phyloP scores from a whole-genome alignment of 2,329 filamentous ascomycete genomes.

The Aspergillus pseudoterreus region DNA sequence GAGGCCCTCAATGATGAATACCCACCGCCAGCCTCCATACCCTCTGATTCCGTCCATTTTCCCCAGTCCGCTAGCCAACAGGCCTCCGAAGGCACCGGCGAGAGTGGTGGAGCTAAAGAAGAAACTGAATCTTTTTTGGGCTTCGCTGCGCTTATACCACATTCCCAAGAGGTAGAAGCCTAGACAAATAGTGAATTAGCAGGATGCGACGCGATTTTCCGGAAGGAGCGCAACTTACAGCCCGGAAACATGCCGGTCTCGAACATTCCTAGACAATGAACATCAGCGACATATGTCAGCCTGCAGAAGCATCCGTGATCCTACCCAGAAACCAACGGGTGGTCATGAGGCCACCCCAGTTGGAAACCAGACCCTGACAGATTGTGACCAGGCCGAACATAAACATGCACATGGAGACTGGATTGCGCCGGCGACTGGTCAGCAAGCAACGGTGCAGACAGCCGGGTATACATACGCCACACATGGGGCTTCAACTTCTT shows the following conservation, averaged over 20 bases:
- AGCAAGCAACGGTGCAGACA: not conserved
- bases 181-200: not conserved
- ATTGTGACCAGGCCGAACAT: conserved; percentile 73
- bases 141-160: conserved; percentile 79
- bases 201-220: not conserved
- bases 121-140: conserved; percentile 87
- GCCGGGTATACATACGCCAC: conserved; percentile 50
- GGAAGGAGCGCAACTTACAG: conserved; percentile 42
- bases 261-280: conserved; percentile 51
- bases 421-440: not conserved
- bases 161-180: conserved; percentile 67
- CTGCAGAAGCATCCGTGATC: not conserved
- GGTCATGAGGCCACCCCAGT: conserved; percentile 70
- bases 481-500: conserved; percentile 65
- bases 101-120: conserved; percentile 75
- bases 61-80: conserved; percentile 58
- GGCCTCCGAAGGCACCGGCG: conserved; percentile 60
- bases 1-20: conserved; percentile 60
- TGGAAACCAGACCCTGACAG: conserved; percentile 72
- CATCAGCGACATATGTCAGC: conserved; percentile 1
- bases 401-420: conserved; percentile 76
- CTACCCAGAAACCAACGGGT: conserved; percentile 76
- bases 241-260: conserved; percentile 71
- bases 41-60: conserved; percentile 54
- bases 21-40: conserved; percentile 55